Percentiles rank a stretch among this genome's conserved stretches.
These are phyloP conservation scores for Aureobasidium sp. DNA, from an alignment of 2,329 filamentous ascomycete species.

Conservation along the genomic window DNA sequence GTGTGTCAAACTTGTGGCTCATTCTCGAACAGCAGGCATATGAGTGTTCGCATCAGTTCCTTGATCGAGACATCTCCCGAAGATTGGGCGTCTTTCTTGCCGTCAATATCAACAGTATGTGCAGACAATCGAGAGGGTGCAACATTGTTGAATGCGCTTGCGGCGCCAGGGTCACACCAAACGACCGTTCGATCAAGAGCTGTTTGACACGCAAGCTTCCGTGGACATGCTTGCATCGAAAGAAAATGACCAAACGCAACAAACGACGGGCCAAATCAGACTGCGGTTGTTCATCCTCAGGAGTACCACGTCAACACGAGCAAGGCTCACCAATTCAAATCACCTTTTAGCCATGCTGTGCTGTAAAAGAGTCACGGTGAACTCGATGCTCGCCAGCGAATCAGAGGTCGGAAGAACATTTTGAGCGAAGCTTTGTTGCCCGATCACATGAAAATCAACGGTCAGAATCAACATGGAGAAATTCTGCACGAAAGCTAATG, in stretches of 20 bases:
- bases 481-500: neutral
- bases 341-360: too few species aligned
- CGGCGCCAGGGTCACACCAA: neutral
- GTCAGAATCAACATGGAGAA: neutral
- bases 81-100: neutral
- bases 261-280: neutral
- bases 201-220: constrained; percentile 1
- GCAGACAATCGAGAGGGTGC: neutral
- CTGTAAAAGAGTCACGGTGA: neutral
- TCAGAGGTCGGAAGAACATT: neutral
- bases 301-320: neutral
- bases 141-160: neutral
- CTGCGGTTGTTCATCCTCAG: neutral
- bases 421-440: neutral
- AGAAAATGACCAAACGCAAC: neutral
- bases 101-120: neutral
- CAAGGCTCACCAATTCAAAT: neutral
- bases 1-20: neutral
- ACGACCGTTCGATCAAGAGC: neutral
- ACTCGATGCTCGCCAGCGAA: neutral
- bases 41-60: neutral
- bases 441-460: constrained; percentile 8
- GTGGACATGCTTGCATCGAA: neutral
- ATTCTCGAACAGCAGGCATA: neutral
- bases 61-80: neutral